phyloP scores from a whole-genome alignment of 2,329 filamentous ascomycete genomes.

The Trichoderma endophyticum region DNA sequence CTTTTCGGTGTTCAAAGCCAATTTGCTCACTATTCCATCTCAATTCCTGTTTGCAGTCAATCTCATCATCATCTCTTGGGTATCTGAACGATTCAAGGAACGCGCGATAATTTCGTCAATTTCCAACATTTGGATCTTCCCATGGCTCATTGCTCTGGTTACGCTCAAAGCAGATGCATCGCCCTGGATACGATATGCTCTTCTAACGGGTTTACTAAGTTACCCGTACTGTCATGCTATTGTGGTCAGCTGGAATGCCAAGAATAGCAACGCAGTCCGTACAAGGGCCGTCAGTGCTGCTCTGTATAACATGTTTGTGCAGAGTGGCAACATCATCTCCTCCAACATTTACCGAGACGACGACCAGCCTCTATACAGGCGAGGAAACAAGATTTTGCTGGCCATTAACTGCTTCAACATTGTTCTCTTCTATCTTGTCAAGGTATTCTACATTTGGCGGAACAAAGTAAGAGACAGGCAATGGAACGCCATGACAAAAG shows the following conservation, averaged over 20 bases:
- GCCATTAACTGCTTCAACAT: constrained; percentile 48
- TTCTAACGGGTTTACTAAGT: constrained; percentile 34
- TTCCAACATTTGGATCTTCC: constrained; percentile 53
- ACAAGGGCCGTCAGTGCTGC: constrained; percentile 57
- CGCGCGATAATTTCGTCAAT: constrained; percentile 40
- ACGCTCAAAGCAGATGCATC: constrained; percentile 35
- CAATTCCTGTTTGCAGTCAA: constrained; percentile 39
- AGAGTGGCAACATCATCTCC: constrained; percentile 33
- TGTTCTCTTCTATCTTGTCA: constrained; percentile 45
- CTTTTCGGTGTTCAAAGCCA: constrained; percentile 49
- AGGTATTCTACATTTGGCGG: constrained; percentile 50
- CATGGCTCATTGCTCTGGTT: constrained; percentile 48
- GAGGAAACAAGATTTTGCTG: constrained; percentile 51
- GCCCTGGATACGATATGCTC: constrained; percentile 43
- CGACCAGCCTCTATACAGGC: constrained; percentile 31
- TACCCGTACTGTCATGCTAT: constrained; percentile 46
- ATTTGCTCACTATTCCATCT: constrained; percentile 52
- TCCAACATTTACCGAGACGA: constrained; percentile 40
- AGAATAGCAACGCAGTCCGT: constrained; percentile 57
- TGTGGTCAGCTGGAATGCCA: constrained; percentile 54
- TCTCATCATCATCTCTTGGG: constrained; percentile 44
- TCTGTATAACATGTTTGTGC: constrained; percentile 50
- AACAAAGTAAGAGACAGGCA: constrained; percentile 44
- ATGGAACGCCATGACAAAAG: constrained; percentile 47
- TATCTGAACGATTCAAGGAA: constrained; percentile 43